Evolutionary conservation across 306 rosid species (phyloP).

Genomic region (Quillaja saponaria): DNA sequence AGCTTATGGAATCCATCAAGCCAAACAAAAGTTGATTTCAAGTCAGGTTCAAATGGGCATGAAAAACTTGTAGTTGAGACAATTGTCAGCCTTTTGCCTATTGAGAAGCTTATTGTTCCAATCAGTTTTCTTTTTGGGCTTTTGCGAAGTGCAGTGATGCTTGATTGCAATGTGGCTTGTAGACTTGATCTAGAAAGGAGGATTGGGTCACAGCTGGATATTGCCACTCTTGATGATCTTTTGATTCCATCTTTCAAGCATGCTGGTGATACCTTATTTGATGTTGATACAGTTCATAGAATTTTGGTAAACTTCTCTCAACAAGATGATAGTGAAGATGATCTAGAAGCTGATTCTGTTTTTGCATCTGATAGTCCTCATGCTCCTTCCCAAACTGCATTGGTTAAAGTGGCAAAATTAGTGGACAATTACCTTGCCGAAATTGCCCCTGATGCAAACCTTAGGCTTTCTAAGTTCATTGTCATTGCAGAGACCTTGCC

Average conservation of each 20-base stretch:
- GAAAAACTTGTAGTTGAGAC: conserved; percentile 86
- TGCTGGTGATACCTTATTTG: conserved; percentile 87
- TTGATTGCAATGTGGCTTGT: conserved; percentile 70
- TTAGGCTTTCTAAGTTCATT: conserved; percentile 80
- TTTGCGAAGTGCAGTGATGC: conserved; percentile 84
- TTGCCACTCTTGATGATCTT: conserved; percentile 90
- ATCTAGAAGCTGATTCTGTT: conserved; percentile 75
- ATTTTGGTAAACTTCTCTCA: conserved; percentile 84
- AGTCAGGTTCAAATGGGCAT: conserved; percentile 57
- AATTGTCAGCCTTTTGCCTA: conserved; percentile 81
- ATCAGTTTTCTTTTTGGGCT: conserved; percentile 90
- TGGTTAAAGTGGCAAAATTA: conserved; percentile 79
- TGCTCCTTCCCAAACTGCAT: conserved; percentile 80
- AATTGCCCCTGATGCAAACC: conserved; percentile 96
- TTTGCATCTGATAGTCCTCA: conserved; percentile 88
- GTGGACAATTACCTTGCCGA: conserved; percentile 95
- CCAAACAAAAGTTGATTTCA: conserved; percentile 63
- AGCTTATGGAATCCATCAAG: conserved; percentile 76
- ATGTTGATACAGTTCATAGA: conserved; percentile 96
- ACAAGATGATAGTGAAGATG: conserved; percentile 96
- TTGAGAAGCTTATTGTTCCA: conserved; percentile 85
- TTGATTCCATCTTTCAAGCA: conserved; percentile 90
- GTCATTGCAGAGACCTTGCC: conserved; percentile 92
- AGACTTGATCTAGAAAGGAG: conserved; percentile 91
- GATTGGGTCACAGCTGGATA: conserved; percentile 90